phyloP scores from a whole-genome alignment of 1,139 yeast species.

The Zhuliangozyma parablackwelliae region DNA sequence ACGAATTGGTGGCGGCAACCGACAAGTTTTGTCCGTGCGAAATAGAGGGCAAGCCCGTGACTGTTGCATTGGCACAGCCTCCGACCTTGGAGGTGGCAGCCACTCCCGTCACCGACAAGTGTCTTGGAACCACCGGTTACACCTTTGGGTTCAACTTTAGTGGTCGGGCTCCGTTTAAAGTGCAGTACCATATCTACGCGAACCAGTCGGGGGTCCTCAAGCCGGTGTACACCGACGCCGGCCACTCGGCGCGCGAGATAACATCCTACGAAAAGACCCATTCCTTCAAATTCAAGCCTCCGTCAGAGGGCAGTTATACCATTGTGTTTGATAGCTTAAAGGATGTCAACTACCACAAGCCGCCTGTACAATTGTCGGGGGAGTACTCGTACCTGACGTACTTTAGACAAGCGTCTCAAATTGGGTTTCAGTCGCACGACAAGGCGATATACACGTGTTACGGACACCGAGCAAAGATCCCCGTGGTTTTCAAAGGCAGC shows the following conservation, averaged over 20 bases:
- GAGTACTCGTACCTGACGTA: slow-evolving; percentile 48
- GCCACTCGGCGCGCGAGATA: slow-evolving; percentile 22
- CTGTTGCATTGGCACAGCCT: slow-evolving; percentile 25
- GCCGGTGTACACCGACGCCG: slow-evolving; percentile 30
- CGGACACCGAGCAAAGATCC: slow-evolving; percentile 37
- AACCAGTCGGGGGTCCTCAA: slow-evolving; percentile 27
- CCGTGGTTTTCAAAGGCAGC: slow-evolving; percentile 65
- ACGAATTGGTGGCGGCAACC: slow-evolving; percentile 46
- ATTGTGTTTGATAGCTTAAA: slow-evolving; percentile 59
- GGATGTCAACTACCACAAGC: slow-evolving; percentile 48
- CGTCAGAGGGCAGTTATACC: slow-evolving; percentile 73
- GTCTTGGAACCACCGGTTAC: slow-evolving; percentile 88
- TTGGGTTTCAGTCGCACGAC: slow-evolving; percentile 7
- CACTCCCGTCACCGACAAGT: slow-evolving; percentile 68
- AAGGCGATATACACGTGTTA: slow-evolving; percentile 32
- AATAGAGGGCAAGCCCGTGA: slow-evolving; percentile 27
- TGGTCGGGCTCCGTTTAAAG: slow-evolving; percentile 80
- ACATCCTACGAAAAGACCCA: slow-evolving; percentile 19
- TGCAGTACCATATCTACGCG: slow-evolving; percentile 59
- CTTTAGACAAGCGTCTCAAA: slow-evolving; percentile 47
- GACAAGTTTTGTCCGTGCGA: slow-evolving; percentile 67
- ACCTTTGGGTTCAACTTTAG: slow-evolving; percentile 62
- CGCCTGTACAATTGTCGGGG: slow-evolving; percentile 30
- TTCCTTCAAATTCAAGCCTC: slow-evolving; percentile 68
- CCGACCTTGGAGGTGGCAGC: slow-evolving; percentile 54